phyloP scores from a whole-genome alignment of 805 yeast species.

The Clavispora vitiphila region DNA sequence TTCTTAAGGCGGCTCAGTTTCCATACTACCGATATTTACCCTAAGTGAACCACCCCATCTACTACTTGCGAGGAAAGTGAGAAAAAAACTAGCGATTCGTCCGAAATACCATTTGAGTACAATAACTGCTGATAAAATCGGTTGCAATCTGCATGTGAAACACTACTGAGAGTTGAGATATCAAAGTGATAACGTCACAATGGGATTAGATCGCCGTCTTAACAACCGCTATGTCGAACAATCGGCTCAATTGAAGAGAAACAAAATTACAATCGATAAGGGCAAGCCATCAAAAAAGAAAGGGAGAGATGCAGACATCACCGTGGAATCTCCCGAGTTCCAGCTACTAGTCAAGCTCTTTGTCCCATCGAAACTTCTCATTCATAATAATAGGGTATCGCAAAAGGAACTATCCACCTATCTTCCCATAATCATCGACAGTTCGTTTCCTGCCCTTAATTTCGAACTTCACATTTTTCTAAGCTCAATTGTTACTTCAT shows the following conservation, averaged over 20 bases:
- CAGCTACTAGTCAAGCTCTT: slow-evolving; percentile 27
- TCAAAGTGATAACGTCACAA: neutral
- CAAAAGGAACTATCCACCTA: slow-evolving; percentile 21
- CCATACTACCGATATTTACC: no score
- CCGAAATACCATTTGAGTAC: no score
- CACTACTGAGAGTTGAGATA: neutral
- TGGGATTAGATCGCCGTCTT: neutral
- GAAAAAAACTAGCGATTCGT: no score
- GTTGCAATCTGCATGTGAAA: no score
- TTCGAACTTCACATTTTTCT: slow-evolving; percentile 35
- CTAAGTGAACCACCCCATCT: no score
- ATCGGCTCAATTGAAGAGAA: slow-evolving; percentile 7
- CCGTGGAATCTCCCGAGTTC: slow-evolving; percentile 46
- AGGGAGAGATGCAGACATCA: slow-evolving; percentile 25
- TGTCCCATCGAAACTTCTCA: slow-evolving; percentile 30
- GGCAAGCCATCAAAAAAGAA: slow-evolving; percentile 3
- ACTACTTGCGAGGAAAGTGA: no score
- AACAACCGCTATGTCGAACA: slow-evolving; percentile 2
- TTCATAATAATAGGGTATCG: slow-evolving; percentile 25
- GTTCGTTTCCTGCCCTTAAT: slow-evolving; percentile 20
- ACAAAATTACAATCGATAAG: slow-evolving; percentile 8
- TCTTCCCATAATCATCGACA: slow-evolving; percentile 26
- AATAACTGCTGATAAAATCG: no score
- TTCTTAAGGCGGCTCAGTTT: no score
- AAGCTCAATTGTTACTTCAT: slow-evolving; percentile 21